Conservation (phyloP, 768 basidiomycete genomes). For the Boletus subparvulus region DNA sequence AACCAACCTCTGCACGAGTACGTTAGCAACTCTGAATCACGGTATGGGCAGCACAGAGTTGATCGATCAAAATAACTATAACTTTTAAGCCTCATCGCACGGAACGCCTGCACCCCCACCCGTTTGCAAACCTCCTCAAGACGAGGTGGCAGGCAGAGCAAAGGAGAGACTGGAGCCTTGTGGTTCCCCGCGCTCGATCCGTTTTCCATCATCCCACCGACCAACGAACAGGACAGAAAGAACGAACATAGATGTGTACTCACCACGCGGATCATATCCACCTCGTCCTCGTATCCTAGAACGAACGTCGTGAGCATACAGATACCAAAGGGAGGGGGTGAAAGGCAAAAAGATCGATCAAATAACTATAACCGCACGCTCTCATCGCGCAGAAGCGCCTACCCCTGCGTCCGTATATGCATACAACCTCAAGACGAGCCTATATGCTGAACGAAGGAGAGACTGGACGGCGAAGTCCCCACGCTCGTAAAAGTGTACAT, state of each 20-base stretch:
- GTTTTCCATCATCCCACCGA: conserved; percentile 31
- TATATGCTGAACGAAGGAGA: conserved; percentile 35
- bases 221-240: neutral
- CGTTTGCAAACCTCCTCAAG: conserved; percentile 29
- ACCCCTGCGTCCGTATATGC: conserved; percentile 36
- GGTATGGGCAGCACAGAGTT: neutral
- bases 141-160: conserved; percentile 24
- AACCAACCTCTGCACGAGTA: neutral
- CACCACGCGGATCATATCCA: neutral
- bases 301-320: conserved; percentile 8
- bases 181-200: conserved; percentile 25
- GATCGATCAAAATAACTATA: conserved; percentile 36
- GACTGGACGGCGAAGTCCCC: conserved; percentile 35
- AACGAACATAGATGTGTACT: neutral
- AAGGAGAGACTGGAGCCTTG: conserved; percentile 27
- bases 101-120: conserved; percentile 24
- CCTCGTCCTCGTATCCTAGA: conserved; percentile 1
- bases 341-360: conserved; percentile 16
- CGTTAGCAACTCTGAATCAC: conserved; percentile 6
- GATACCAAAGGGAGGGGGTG: neutral
- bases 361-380: conserved; percentile 38
- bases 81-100: conserved; percentile 23
- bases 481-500: conserved; percentile 29
- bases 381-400: conserved; percentile 36
- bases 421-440: conserved; percentile 35